These are phyloP conservation scores for Pseudogymnoascus sp. DNA, from an alignment of 2,329 filamentous ascomycete genomes.

Conservation along the genomic window DNA sequence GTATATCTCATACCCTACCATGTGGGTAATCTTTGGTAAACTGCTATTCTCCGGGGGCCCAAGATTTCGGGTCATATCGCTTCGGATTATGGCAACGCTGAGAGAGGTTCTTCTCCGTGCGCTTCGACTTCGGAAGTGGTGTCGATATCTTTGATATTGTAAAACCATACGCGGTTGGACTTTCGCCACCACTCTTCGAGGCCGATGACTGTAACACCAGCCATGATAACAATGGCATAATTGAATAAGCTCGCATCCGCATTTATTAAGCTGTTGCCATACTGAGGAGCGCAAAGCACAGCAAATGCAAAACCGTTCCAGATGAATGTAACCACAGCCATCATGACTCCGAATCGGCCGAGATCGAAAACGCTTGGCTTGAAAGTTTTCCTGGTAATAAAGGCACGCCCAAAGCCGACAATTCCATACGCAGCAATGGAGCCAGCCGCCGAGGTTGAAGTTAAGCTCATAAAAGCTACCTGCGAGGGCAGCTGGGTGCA, in stretches of 20 bases:
- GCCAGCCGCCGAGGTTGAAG: conserved; percentile 11
- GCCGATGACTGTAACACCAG: conserved; percentile 12
- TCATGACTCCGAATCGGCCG: conserved; percentile 10
- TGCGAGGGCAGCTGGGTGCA: conserved; percentile 14
- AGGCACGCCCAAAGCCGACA: conserved; percentile 12
- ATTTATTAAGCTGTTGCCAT: conserved; percentile 10
- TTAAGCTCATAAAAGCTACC: conserved; percentile 11
- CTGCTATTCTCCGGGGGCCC: background rate
- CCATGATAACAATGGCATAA: conserved; percentile 13
- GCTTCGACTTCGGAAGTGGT: background rate
- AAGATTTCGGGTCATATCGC: background rate
- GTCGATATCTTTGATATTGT: conserved; percentile 19
- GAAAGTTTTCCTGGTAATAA: conserved; percentile 13
- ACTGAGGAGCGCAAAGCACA: conserved; percentile 12
- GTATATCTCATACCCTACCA: background rate
- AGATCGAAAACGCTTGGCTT: conserved; percentile 12
- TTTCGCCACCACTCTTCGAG: conserved; percentile 13
- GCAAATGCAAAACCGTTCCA: conserved; percentile 13
- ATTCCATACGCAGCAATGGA: conserved; percentile 12
- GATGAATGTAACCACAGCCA: conserved; percentile 10
- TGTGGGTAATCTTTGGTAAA: background rate
- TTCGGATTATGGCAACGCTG: background rate
- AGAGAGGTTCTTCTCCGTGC: background rate
- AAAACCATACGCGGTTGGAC: conserved; percentile 10
- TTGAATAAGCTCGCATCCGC: conserved; percentile 11